A percentile compares a stretch with the other conserved stretches of the same genome.
These are phyloP conservation scores for Candida nonsorbophila DNA, from an alignment of 805 yeast genomes.

Conservation along the genomic window DNA sequence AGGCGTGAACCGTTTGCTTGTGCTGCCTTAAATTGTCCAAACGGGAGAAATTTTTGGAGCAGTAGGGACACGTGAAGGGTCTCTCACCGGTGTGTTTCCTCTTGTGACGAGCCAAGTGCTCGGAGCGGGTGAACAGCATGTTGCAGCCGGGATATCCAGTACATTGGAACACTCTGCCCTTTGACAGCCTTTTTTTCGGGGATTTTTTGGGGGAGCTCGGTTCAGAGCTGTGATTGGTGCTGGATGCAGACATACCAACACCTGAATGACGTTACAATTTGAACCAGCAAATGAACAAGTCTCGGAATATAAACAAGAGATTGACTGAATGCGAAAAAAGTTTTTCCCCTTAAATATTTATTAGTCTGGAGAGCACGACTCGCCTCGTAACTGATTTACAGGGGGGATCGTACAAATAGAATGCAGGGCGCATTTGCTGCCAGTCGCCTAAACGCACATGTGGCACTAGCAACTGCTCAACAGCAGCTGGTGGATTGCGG, in stretches of 20 bases:
- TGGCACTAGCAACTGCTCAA: slow-evolving; percentile 9
- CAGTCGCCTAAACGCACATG: no score
- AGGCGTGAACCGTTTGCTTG: slow-evolving; percentile 64
- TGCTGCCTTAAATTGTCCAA: slow-evolving; percentile 89
- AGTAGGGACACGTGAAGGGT: slow-evolving; percentile 83
- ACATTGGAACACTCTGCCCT: slow-evolving; percentile 75
- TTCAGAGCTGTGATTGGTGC: no score
- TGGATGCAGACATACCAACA: no score
- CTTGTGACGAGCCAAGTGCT: slow-evolving; percentile 88
- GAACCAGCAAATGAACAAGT: no score
- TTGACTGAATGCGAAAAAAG: no score
- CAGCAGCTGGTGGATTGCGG: slow-evolving; percentile 12
- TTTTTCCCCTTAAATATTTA: no score
- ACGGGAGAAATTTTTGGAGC: slow-evolving; percentile 73
- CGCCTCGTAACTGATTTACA: no score
- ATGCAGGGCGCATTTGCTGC: no score
- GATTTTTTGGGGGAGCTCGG: neutral
- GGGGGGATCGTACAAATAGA: no score
- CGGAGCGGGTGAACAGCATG: slow-evolving; percentile 88
- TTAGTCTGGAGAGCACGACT: no score
- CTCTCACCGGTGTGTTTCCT: slow-evolving; percentile 93
- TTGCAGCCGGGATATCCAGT: slow-evolving; percentile 79
- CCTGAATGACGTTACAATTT: no score
- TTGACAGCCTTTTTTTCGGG: slow-evolving; percentile 32
- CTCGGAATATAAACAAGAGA: no score